Base-by-base conservation (phyloP, 176 grass and related monocot species). In the Cenchrus fungigraminus region DNA sequence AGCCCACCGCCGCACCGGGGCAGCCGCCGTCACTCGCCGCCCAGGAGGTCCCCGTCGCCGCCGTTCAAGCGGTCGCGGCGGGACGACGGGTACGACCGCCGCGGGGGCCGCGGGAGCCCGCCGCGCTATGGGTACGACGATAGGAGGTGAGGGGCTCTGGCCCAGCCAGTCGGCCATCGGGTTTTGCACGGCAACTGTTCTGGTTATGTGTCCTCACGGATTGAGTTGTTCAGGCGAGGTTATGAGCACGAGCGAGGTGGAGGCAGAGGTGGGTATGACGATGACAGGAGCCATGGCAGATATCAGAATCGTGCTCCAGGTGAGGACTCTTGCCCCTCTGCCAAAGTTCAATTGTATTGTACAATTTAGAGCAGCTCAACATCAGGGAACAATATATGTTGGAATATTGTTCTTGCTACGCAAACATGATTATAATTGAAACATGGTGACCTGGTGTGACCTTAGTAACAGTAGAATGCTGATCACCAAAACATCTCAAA, bases 1-100 rank as follows among this genome's bases (percentile, higher is more conserved):
- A 92, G 90, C 62, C 94, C 97, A 34, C 91, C 91, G 62, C 97
- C 93, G 57, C 84, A 94, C 65, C 77, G 82, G 29, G 79, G 87
- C 45, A 83, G 97, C 34, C 94, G 90, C 34, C 86, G 94, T 19
- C 92, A 90, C 84, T 94, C 97, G 15, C 94, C 91, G 10, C 77
- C 91, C 0, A 89, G 90, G 40, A 87, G 97, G 66, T 93, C 91
- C 43, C 86, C 90, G 6, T 94, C 94, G 63, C 91, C 91, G 64
- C 91, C 91, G 1, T 92, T 90, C 58, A 99, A 99, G 84, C 77
- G 97, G 50, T 92, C 97, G 11, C 60, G 97, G 60, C 66, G 92
- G 87, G 97, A 98, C 43, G 94, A 92, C 34, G 88, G 97, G 17
- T 97, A 96, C 37, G 97, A 94, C 83, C 86, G 94, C 79, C 92